Evolutionary conservation across 2,329 filamentous ascomycete genomes (phyloP).

Genomic region (Didymellaceae sp.): DNA sequence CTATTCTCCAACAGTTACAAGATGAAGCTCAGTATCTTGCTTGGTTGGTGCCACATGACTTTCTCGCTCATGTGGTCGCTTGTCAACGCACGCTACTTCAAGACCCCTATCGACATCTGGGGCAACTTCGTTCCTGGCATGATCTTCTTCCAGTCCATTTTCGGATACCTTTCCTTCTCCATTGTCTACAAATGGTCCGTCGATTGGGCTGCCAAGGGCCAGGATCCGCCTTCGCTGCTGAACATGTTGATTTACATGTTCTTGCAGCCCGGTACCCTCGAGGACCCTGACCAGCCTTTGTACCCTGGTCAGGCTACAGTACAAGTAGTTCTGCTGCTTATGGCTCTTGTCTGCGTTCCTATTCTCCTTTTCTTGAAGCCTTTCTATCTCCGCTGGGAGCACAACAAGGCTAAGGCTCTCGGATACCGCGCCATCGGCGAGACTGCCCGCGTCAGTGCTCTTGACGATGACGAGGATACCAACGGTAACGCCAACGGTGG

Average conservation of each 20-base stretch:
- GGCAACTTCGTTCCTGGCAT: slow-evolving; percentile 97
- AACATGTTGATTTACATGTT: slow-evolving; percentile 99
- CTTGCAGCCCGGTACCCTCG: slow-evolving; percentile 78
- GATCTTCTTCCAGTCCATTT: slow-evolving; percentile 99
- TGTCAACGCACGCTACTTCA: slow-evolving; percentile 94
- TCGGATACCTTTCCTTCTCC: slow-evolving; percentile 91
- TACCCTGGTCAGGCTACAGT: slow-evolving; percentile 79
- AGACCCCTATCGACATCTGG: slow-evolving; percentile 92
- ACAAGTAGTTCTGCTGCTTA: slow-evolving; percentile 77
- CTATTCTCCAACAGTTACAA: slow-evolving; percentile 99
- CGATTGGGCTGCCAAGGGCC: slow-evolving; percentile 75
- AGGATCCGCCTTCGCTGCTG: slow-evolving; percentile 81
- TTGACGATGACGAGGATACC: slow-evolving; percentile 79
- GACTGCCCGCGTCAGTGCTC: slow-evolving; percentile 82
- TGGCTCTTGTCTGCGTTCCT: slow-evolving; percentile 87
- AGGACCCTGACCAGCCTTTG: slow-evolving; percentile 66
- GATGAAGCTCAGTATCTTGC: slow-evolving; percentile 99
- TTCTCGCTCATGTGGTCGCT: slow-evolving; percentile 94
- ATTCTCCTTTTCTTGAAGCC: slow-evolving; percentile 94
- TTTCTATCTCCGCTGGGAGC: slow-evolving; percentile 90
- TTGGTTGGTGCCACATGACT: slow-evolving; percentile 98
- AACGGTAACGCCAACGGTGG: slow-evolving; percentile 63
- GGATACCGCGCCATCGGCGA: slow-evolving; percentile 96
- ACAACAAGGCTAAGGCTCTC: slow-evolving; percentile 84
- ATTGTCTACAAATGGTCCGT: slow-evolving; percentile 98